Conservation (phyloP, 176 grass and related monocot genomes). For the Leersia perrieri region DNA sequence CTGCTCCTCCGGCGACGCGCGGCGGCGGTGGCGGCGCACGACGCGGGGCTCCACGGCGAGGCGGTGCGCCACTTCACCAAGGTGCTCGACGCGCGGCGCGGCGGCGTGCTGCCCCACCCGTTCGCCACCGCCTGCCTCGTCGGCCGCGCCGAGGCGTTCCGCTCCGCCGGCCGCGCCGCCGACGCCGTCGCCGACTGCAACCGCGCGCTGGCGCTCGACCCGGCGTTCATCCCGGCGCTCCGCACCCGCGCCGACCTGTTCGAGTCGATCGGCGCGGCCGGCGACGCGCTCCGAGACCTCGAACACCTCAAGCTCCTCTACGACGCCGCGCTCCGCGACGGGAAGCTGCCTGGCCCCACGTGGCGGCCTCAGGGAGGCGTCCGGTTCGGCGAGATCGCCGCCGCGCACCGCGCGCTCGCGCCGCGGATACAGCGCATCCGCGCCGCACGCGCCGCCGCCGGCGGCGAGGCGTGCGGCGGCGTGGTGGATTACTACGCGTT, state of each 20-base stretch:
- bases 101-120: conserved; percentile 60
- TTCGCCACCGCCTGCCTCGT: conserved; percentile 84
- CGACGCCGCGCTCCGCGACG: conserved; percentile 80
- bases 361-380: conserved; percentile 65
- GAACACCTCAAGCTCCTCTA: conserved; percentile 96
- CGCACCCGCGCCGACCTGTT: conserved; percentile 76
- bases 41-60: conserved; percentile 65
- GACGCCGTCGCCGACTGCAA: conserved; percentile 91
- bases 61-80: conserved; percentile 80
- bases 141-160: conserved; percentile 71
- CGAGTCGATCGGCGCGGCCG: conserved; percentile 44
- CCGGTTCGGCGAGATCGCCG: conserved; percentile 61
- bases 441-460: conserved; percentile 32
- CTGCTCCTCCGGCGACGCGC: conserved; percentile 72
- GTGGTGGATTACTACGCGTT: conserved; percentile 82
- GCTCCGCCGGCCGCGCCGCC: conserved; percentile 43
- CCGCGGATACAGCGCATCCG: conserved; percentile 66
- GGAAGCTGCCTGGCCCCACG: conserved; percentile 58
- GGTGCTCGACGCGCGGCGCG: conserved; percentile 78
- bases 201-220: conserved; percentile 75
- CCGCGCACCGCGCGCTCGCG: conserved; percentile 53
- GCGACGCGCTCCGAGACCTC: conserved; percentile 80
- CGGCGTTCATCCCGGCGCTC: conserved; percentile 88
- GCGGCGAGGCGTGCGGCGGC: conserved; percentile 51
- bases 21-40: conserved; percentile 66